A percentile compares a stretch with the other conserved stretches of the same genome.
phyloP scores from a whole-genome alignment of 352 stramenopile species.

The Pythium vanterpoolii region DNA sequence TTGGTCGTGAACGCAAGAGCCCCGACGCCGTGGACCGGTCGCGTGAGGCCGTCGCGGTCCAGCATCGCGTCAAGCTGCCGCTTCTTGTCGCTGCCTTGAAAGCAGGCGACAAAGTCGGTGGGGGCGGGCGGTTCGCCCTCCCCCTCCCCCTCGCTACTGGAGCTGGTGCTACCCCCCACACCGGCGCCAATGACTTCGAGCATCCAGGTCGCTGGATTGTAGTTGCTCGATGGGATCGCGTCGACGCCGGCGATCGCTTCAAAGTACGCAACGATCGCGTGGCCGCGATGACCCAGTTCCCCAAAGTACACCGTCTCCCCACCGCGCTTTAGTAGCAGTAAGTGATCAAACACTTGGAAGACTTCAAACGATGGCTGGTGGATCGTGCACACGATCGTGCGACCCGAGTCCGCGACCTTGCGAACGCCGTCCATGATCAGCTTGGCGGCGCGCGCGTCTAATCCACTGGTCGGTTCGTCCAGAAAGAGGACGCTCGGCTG shows the following conservation, averaged over 20 bases:
- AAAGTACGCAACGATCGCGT: conserved; percentile 50
- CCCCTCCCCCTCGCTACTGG: not conserved
- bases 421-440: conserved; percentile 79
- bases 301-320: conserved; percentile 62
- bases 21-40: conserved; percentile 18
- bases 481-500: conserved; percentile 56
- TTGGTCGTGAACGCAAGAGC: conserved; percentile 31
- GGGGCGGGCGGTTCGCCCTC: not conserved
- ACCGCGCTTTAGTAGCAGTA: conserved; percentile 80
- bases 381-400: conserved; percentile 84
- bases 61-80: conserved; percentile 22
- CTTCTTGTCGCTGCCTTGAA: conserved; percentile 35
- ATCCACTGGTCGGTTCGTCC: conserved; percentile 75
- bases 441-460: conserved; percentile 78
- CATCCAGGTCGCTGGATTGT: conserved; percentile 76
- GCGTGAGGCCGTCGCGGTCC: conserved; percentile 30
- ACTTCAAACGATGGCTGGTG: conserved; percentile 64
- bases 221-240: conserved; percentile 48
- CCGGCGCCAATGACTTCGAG: conserved; percentile 61
- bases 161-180: too few relatives aligned
- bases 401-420: conserved; percentile 62
- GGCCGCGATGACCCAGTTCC: conserved; percentile 30
- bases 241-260: conserved; percentile 59
- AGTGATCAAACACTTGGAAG: conserved; percentile 30
- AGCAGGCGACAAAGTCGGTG: conserved; percentile 32